Base-by-base conservation (phyloP, 108 stramenopile species). In the Nannochloropsis oceanica region DNA sequence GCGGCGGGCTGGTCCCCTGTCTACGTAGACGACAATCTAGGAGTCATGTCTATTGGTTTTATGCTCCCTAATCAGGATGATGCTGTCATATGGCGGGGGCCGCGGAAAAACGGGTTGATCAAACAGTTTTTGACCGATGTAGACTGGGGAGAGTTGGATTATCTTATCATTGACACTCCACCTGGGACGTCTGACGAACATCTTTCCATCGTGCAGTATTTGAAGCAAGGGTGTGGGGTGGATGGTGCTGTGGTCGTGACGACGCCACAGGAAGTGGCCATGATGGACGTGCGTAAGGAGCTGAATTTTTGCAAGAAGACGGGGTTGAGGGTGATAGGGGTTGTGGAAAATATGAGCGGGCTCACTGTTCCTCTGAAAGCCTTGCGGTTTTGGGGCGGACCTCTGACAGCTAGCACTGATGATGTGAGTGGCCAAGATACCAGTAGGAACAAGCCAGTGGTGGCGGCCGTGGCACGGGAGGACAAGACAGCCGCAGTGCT, bases 151-250 rank as follows among this genome's bases (percentile, higher is more conserved):
- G 80, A 84, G 44, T 91, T 99, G 81, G 98, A 99, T 92, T 99
- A 97, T 87, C 89, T 99, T 26, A 92, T 99, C 83, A 91, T 99
- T 27, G 99, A 99, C 91, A 99, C 98, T 25, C 99, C 99, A 18
- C 99, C 99, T 3, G 99, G 99, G 44, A 99, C 99, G 22, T 94
- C 94, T 83, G 99, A 99, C 89, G 99, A 99, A 89, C 99, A 99
- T 86, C 99, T 99, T 87, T 95, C 94, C 26, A 97, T 96, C 18
- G 97, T 98, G 12, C 97, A 98, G 86, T 98, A 95, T 86, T 90
- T 99, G 50, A 95, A 96, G 91, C 22, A 73, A n/a, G 92, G 92
- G 13, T 83, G 87, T 26, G 25, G 22, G 20, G 86, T 90, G 86
- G 94, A 82, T 84, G 95, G 96, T 11, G 97, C 98, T 3, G 90